These are phyloP conservation scores for Pezicula rhizophila DNA, from an alignment of 2,329 filamentous ascomycete genomes.

Conservation along the genomic window DNA sequence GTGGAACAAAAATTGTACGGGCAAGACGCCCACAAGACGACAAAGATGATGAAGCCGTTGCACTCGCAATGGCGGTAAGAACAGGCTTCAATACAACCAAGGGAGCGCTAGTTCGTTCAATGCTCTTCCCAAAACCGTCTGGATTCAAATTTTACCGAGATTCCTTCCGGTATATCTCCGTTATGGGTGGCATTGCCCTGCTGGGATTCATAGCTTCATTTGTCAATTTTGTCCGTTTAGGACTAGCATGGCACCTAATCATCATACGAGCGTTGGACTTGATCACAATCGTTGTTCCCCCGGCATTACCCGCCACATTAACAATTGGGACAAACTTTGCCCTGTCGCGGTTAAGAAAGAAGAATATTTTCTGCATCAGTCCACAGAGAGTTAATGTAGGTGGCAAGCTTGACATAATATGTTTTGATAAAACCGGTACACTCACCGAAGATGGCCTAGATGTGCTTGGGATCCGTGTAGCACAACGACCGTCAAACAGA, in stretches of 20 bases:
- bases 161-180: slow-evolving; percentile 94
- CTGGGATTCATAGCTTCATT: slow-evolving; percentile 88
- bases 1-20: slow-evolving; percentile 90
- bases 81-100: slow-evolving; percentile 98
- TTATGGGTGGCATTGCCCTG: slow-evolving; percentile 83
- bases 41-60: slow-evolving; percentile 80
- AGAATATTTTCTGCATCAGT: slow-evolving; percentile 95
- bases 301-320: slow-evolving; percentile 86
- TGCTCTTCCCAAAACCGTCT: slow-evolving; percentile 97
- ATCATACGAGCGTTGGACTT: slow-evolving; percentile 87
- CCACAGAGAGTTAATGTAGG: slow-evolving; percentile 95
- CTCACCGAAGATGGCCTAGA: slow-evolving; percentile 94
- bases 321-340: slow-evolving; percentile 98
- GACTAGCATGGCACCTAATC: slow-evolving; percentile 82
- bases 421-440: slow-evolving; percentile 98
- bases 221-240: slow-evolving; percentile 83
- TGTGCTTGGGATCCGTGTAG: slow-evolving; percentile 80
- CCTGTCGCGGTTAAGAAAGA: slow-evolving; percentile 74
- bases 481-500: slow-evolving; percentile 51
- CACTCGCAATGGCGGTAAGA: slow-evolving; percentile 83
- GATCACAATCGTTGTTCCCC: slow-evolving; percentile 96
- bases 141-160: slow-evolving; percentile 98
- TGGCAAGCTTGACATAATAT: slow-evolving; percentile 91
- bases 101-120: slow-evolving; percentile 88
- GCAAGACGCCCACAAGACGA: slow-evolving; percentile 83